These are phyloP conservation scores for Colletotrichum scovillei DNA, from an alignment of 2,329 filamentous ascomycete genomes.

Conservation along the genomic window DNA sequence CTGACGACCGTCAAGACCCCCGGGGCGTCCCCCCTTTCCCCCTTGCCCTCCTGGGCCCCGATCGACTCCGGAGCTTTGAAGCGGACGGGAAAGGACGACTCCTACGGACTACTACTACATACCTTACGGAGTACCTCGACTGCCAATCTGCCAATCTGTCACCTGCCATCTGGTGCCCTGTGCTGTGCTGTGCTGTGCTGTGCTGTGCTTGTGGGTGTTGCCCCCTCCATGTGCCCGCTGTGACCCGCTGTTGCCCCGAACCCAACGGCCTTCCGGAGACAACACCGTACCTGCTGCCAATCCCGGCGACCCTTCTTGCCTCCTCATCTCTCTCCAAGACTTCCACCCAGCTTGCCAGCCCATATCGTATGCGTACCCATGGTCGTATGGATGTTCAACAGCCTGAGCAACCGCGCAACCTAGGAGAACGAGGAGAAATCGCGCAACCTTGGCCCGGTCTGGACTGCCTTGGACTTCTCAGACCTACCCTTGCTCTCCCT, in stretches of 20 bases:
- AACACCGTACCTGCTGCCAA: background rate
- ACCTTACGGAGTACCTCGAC: no score
- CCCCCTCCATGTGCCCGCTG: no score
- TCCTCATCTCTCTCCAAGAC: no score
- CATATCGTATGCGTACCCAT: background rate
- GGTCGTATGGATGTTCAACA: background rate
- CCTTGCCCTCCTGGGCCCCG: background rate
- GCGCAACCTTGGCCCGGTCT: background rate
- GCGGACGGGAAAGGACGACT: background rate
- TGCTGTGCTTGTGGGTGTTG: no score
- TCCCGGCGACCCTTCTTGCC: background rate
- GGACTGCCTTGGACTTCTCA: background rate
- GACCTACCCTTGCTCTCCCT: background rate
- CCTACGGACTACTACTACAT: no score
- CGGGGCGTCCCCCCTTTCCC: no score
- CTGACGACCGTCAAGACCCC: background rate
- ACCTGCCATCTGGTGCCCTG: background rate
- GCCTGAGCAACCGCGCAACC: no score
- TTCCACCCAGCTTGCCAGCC: background rate
- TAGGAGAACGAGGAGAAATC: background rate
- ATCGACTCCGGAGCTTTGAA: background rate
- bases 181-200: background rate
- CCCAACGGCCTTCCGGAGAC: background rate
- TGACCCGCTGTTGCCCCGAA: background rate
- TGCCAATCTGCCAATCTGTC: no score